phyloP scores from a whole-genome alignment of 73 alveolate genomes.

The Paramecium caudatum region DNA sequence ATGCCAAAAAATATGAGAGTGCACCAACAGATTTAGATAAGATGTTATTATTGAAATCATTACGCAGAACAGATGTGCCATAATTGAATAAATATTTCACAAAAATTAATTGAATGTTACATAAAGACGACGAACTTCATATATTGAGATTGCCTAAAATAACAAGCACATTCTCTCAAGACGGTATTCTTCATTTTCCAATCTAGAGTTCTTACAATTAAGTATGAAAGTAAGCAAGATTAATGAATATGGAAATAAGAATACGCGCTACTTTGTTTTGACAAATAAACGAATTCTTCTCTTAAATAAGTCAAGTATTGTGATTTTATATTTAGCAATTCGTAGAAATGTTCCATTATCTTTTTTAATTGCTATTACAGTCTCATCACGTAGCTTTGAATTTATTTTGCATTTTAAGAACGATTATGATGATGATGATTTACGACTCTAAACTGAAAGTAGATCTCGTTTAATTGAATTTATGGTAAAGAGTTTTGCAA shows the following conservation, averaged over 20 bases:
- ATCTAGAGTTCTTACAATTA: constrained; percentile 36
- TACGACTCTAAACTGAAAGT: constrained; percentile 19
- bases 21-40: constrained; percentile 45
- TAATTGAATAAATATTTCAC: constrained; percentile 27
- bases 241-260: constrained; percentile 60
- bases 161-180: constrained; percentile 24
- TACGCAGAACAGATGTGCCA: constrained; percentile 42
- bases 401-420: constrained; percentile 50
- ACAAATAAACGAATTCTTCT: constrained; percentile 57
- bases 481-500: constrained; percentile 14
- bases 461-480: constrained; percentile 49
- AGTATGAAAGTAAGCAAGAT: constrained; percentile 37
- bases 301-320: constrained; percentile 34
- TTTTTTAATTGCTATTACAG: constrained; percentile 36
- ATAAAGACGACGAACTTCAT: constrained; percentile 12
- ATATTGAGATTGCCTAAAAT: constrained; percentile 59
- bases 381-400: constrained; percentile 27
- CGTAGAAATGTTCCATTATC: constrained; percentile 37
- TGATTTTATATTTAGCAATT: constrained; percentile 15
- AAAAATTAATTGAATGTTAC: constrained; percentile 41
- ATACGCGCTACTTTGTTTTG: constrained; percentile 46
- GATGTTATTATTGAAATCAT: not conserved
- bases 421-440: constrained; percentile 63
- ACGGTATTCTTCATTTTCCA: constrained; percentile 2
- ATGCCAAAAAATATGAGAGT: constrained; percentile 60